phyloP scores from a whole-genome alignment of 1,139 yeast species.

The Hemisphaericaspora xylofermentans region DNA sequence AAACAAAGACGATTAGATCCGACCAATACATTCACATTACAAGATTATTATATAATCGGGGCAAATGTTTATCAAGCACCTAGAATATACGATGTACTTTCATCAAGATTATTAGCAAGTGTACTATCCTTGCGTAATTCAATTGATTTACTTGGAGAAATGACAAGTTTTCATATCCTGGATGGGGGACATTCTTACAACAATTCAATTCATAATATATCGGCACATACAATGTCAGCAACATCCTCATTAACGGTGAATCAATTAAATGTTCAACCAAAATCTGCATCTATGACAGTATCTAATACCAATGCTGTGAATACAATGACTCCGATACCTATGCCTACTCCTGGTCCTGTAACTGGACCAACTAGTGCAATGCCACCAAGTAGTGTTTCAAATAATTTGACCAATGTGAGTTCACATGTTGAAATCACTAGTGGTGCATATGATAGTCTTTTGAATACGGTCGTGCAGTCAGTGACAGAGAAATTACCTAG shows the following conservation, averaged over 20 bases:
- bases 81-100: slow-evolving; percentile 38
- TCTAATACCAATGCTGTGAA: slow-evolving; percentile 14
- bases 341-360: slow-evolving; percentile 22
- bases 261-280: slow-evolving; percentile 4
- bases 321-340: slow-evolving; percentile 20
- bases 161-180: slow-evolving; percentile 35
- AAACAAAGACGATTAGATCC: slow-evolving; percentile 66
- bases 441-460: slow-evolving; percentile 32
- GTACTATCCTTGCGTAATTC: slow-evolving; percentile 39
- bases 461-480: slow-evolving; percentile 27
- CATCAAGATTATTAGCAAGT: slow-evolving; percentile 38
- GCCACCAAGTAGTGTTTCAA: slow-evolving; percentile 13
- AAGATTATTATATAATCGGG: slow-evolving; percentile 83
- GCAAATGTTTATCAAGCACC: slow-evolving; percentile 95
- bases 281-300: slow-evolving; percentile 10
- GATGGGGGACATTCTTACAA: slow-evolving; percentile 40
- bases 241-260: slow-evolving; percentile 9
- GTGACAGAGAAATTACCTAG: slow-evolving; percentile 6
- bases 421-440: slow-evolving; percentile 26
- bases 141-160: slow-evolving; percentile 32
- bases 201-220: slow-evolving; percentile 13
- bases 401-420: slow-evolving; percentile 10
- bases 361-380: slow-evolving; percentile 16
- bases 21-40: slow-evolving; percentile 48
- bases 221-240: slow-evolving; percentile 7